Evolutionary conservation across 805 yeast species (phyloP), one percentile per base, ranked within the genome.

Genomic region (Osmozyma mogii): DNA sequence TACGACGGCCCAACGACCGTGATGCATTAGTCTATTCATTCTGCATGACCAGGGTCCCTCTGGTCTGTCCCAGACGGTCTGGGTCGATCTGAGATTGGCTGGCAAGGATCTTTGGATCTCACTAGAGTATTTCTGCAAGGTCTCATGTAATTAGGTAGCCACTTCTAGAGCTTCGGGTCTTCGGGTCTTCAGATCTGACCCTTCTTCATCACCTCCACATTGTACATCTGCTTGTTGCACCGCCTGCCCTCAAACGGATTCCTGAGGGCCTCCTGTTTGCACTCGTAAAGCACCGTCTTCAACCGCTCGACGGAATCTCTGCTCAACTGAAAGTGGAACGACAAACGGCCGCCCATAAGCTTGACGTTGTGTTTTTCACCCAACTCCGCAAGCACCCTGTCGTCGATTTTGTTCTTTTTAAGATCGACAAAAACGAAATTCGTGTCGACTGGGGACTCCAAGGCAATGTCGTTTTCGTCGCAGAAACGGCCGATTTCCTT

Each of bases 371-470:
- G 62, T 44, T 80, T 72, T 25, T 61, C 52, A 35, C 79, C 84
- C 35, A 68, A 56, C 41, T 68, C 65, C 15, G 64, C 65, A 34
- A 84, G 56, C 17, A 64, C 61, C 12, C 56, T 68, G 16, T 78
- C 74, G 47, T 78, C 72, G 54, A 85, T 70, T 29, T 61, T 61
- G 40, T 70, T 71, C 22, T 53, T 54, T 36, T 41, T 46, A 34
- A 74, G 55, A 50, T 87, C 89, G 30, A 84, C 45, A 47, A 84
- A 84, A 24, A 88, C 87, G 54, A 88, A 84, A 50, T 79, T 85
- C 9, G 95, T 81, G 37, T 87, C 77, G 3, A 76, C 80, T 3
- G 96, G 95, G n/a, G 72, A 63, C 47, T 73, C 79, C 36, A 83
- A 57, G 17, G 62, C 54, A 33, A 82, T 70, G 8, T 77, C 79